phyloP scores from a whole-genome alignment of 2,329 filamentous ascomycete species.

The Cladosporium sp. region DNA sequence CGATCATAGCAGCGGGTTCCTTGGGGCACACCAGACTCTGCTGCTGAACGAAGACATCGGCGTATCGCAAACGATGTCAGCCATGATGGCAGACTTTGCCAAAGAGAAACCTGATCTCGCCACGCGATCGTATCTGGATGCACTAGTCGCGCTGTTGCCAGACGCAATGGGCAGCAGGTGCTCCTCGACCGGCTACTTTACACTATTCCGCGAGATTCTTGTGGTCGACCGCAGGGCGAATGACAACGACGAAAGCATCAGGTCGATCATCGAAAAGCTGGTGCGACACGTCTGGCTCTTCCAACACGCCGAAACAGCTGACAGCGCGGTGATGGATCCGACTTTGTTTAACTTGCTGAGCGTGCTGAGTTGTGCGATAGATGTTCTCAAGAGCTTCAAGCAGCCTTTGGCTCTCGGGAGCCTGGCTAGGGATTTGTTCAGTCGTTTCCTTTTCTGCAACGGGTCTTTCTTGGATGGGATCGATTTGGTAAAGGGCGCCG shows the following conservation, averaged over 20 bases:
- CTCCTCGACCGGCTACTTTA: slow-evolving; percentile 27
- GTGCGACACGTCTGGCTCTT: slow-evolving; percentile 24
- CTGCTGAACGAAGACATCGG: slow-evolving; percentile 26
- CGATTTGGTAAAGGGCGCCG: background rate
- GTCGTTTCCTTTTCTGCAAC: slow-evolving; percentile 30
- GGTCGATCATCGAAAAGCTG: slow-evolving; percentile 26
- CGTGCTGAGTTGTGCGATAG: slow-evolving; percentile 40
- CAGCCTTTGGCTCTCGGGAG: slow-evolving; percentile 30
- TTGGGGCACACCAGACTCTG: slow-evolving; percentile 39
- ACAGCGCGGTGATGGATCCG: slow-evolving; percentile 27
- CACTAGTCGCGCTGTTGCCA: slow-evolving; percentile 25
- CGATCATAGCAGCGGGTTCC: slow-evolving; percentile 41
- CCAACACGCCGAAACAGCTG: slow-evolving; percentile 28
- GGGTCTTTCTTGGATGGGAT: background rate
- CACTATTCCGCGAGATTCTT: slow-evolving; percentile 16
- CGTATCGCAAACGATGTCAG: slow-evolving; percentile 22
- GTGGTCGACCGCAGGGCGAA: background rate
- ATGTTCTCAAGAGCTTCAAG: slow-evolving; percentile 32
- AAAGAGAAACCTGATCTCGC: slow-evolving; percentile 24
- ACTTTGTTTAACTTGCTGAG: slow-evolving; percentile 38
- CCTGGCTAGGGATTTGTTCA: slow-evolving; percentile 29
- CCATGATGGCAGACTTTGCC: slow-evolving; percentile 28
- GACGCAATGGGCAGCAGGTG: slow-evolving; percentile 21
- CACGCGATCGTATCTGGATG: slow-evolving; percentile 27
- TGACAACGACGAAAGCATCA: slow-evolving; percentile 25